Conservation (phyloP, 208 protist species). For the Trypanosoma platydactyli region DNA sequence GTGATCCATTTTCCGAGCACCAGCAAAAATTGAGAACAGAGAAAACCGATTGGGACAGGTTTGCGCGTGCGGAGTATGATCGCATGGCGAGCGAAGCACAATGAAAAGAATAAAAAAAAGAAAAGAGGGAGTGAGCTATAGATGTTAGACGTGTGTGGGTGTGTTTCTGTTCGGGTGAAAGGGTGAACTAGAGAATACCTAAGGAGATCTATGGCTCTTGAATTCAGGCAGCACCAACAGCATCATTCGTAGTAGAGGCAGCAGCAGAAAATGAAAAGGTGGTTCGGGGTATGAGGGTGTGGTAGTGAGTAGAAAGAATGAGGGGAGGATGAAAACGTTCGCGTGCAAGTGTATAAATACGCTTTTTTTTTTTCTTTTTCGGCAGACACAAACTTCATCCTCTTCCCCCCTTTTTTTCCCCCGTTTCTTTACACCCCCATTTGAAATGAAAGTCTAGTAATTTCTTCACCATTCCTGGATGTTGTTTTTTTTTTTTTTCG, state of each 20-base stretch:
- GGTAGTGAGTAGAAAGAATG: conserved; percentile 1
- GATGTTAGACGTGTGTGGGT: too few species aligned
- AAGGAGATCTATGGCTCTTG: too few species aligned
- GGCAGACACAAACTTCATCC: background rate
- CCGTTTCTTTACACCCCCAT: conserved; percentile 13
- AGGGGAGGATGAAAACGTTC: background rate
- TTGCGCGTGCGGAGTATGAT: conserved; percentile 92
- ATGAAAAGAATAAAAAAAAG: conserved; percentile 25
- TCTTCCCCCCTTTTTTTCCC: conserved; percentile 26
- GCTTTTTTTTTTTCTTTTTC: conserved; percentile 20
- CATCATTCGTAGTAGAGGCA: too few species aligned
- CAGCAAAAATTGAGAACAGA: conserved; percentile 62
- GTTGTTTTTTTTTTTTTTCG: background rate
- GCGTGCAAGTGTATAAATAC: background rate
- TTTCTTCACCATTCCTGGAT: conserved; percentile 13
- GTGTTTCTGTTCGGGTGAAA: too few species aligned
- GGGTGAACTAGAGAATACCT: too few species aligned
- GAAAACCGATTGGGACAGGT: conserved; percentile 94
- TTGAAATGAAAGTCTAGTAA: conserved; percentile 9
- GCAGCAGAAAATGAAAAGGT: too few species aligned
- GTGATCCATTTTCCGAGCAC: conserved; percentile 87
- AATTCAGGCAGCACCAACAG: too few species aligned
- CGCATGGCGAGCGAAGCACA: conserved; percentile 85
- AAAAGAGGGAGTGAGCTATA: conserved; percentile 2
- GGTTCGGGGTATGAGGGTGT: background rate